Evolutionary conservation across 805 yeast genomes (phyloP), one percentile per base, ranked within the genome.

Genomic region (Zygoascus tannicola): DNA sequence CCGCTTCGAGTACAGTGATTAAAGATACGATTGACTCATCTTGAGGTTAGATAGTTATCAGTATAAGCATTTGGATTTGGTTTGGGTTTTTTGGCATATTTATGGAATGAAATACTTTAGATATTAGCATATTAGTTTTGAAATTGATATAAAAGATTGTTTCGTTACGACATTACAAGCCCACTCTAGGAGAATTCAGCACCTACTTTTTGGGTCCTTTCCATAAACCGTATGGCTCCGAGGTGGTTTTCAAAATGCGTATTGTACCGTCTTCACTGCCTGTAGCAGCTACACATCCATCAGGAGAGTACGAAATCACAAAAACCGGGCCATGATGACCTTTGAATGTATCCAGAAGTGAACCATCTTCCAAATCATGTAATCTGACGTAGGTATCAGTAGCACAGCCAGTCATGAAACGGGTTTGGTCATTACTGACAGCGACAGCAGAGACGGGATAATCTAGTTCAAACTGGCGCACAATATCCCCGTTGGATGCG

Each of bases 231-330:
- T 58, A 61, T 3, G 58, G 51, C 2, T 56, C 63, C 7, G 37
- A 39, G 8, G 41, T 46, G 36, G 88, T 78, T 57, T 81, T 82
- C 98, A 98, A 92, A n/a, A 92, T 70, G 51, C 98, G 72, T 18
- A 90, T 78, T 3, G 98, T 90, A 52, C 85, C 85, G 64, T 92
- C 98, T 96, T 97, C 94, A n/a, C 94, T 82, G 2, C 96, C 94
- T 43, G 92, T 80, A 3, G 95, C 97, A 43, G 88, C 71, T 8
- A 80, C 70, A 3, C 76, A 67, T 35, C 78, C 71, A 50, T 77
- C 83, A 56, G 87, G 94, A 36, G 97, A 94, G 60, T 90, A 90
- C 8, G 90, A 76, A 32, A 92, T 68, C 47, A 86, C 78, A 2
- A 95, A 85, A 3, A 92, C 81, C 0, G 98, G 98, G 2, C 97